A percentile compares a stretch with the other conserved stretches of the same genome.
Conservation (phyloP, 2,329 filamentous ascomycete genomes). For the Huntiella moniliformis region DNA sequence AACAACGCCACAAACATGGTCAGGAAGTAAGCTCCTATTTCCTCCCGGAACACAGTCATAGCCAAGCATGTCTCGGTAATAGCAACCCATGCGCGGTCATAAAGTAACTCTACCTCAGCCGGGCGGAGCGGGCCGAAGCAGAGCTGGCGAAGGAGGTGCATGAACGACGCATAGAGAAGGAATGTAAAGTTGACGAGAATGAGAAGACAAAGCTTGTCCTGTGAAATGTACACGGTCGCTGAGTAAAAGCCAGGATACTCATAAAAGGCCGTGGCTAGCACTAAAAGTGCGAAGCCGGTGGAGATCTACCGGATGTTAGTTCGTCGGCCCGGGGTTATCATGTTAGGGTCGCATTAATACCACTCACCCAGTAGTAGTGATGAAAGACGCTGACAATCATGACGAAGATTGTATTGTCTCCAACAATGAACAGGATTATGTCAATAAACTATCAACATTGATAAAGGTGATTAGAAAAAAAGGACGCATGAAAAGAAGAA, state of each 20-base stretch:
- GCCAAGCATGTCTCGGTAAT: slow-evolving; percentile 91
- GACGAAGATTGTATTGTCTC: too few relatives aligned
- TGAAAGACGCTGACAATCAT: too few relatives aligned
- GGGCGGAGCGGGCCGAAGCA: slow-evolving; percentile 81
- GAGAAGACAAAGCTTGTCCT: slow-evolving; percentile 86
- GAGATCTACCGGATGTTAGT: slow-evolving; percentile 40
- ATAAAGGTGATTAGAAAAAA: too few relatives aligned
- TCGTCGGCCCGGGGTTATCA: neutral
- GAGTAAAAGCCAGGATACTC: slow-evolving; percentile 97
- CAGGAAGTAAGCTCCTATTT: slow-evolving; percentile 84
- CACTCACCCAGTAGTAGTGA: too few relatives aligned
- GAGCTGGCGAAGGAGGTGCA: slow-evolving; percentile 74
- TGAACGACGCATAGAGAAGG: slow-evolving; percentile 57
- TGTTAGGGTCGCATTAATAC: too few relatives aligned
- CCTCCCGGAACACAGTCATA: slow-evolving; percentile 95
- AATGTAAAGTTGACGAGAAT: slow-evolving; percentile 84
- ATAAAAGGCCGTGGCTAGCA: slow-evolving; percentile 78
- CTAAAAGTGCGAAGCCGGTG: slow-evolving; percentile 62
- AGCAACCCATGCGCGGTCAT: slow-evolving; percentile 95
- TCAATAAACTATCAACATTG: too few relatives aligned
- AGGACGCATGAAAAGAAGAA: too few relatives aligned
- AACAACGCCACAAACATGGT: slow-evolving; percentile 90
- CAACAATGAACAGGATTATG: too few relatives aligned
- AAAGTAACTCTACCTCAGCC: slow-evolving; percentile 90
- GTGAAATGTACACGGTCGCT: slow-evolving; percentile 86